Evolutionary conservation across 208 protist species (phyloP), one percentile per base, ranked within the genome.

Genomic region (Acanthamoeba polyphaga): DNA sequence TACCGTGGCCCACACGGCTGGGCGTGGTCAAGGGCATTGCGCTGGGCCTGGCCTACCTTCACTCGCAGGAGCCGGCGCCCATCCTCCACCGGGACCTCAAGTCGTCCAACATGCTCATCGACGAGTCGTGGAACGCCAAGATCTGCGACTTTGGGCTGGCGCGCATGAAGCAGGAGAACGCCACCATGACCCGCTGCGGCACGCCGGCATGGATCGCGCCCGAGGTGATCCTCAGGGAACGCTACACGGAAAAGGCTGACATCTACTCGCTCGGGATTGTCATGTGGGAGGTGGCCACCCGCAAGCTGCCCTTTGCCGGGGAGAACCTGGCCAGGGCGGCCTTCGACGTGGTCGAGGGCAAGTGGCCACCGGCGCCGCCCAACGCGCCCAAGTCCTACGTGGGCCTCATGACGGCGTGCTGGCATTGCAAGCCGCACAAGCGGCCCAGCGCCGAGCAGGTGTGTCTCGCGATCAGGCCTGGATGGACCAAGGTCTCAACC

Each of bases 61-160:
- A 95, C 80, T 82, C 27, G 29, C 62, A 55, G 62, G 6, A 87
- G 58, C 93, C 93, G 43, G 66, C 66, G 24, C 74, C 80, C 27
- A n/a, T 95, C 15, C 29, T 95, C 6, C 93, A 95, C 80, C 93
- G 32, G 32, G 93, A 95, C 93, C 93, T 95, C 80, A 95, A 91
- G 66, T 60, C 46, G 34, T 53, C 80, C 93, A 95, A 95, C 24
- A 19, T 92, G 29, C 93, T 95, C 3, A 34, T 95, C 19, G 76
- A 85, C 49, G 43, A 85, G 2, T 3, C 38, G 1, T 85, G 76
- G 76, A 58, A 85, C 7, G 76, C 46, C 38, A 85, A 85, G 49
- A 1, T 85, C 49, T 43, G 43, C 0, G 76, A 58, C 76, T 85
- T 85, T 85, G 76, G 76, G 19, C 15, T 58, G 5, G 66, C 66